phyloP scores from a whole-genome alignment of 495 filamentous ascomycete genomes.

The Apiosordaria backusii region DNA sequence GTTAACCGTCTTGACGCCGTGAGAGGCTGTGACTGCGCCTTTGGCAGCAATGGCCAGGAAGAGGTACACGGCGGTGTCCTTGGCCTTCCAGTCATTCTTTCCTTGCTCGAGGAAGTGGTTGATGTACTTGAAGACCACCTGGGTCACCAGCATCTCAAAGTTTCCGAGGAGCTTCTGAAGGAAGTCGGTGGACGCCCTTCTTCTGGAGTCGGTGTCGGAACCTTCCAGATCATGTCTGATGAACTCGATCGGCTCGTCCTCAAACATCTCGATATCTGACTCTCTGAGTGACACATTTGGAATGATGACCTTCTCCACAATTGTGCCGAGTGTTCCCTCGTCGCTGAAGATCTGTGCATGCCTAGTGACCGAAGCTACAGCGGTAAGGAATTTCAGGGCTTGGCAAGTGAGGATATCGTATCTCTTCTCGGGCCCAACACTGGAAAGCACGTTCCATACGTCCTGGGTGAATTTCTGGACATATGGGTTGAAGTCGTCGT shows the following conservation, averaged over 20 bases:
- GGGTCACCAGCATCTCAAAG: constrained; percentile 79
- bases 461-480: constrained; percentile 78
- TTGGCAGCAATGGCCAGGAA: constrained; percentile 93
- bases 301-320: constrained; percentile 91
- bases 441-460: constrained; percentile 87
- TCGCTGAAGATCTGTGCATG: constrained; percentile 86
- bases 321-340: constrained; percentile 66
- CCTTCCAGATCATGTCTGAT: constrained; percentile 94
- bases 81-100: constrained; percentile 83
- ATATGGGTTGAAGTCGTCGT: constrained; percentile 80
- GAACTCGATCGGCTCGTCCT: constrained; percentile 98
- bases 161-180: constrained; percentile 79
- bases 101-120: constrained; percentile 71
- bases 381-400: constrained; percentile 88
- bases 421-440: constrained; percentile 79
- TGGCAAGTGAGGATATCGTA: constrained; percentile 95
- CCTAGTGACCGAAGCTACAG: constrained; percentile 68
- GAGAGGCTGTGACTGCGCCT: constrained; percentile 74
- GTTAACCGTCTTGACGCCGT: constrained; percentile 89
- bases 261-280: constrained; percentile 91
- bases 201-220: constrained; percentile 87
- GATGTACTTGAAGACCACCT: constrained; percentile 76
- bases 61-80: constrained; percentile 94
- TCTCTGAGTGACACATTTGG: constrained; percentile 89
- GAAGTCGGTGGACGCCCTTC: constrained; percentile 92